phyloP scores from a whole-genome alignment of 1,139 yeast species.

The Blastobotrys arbuscula region DNA sequence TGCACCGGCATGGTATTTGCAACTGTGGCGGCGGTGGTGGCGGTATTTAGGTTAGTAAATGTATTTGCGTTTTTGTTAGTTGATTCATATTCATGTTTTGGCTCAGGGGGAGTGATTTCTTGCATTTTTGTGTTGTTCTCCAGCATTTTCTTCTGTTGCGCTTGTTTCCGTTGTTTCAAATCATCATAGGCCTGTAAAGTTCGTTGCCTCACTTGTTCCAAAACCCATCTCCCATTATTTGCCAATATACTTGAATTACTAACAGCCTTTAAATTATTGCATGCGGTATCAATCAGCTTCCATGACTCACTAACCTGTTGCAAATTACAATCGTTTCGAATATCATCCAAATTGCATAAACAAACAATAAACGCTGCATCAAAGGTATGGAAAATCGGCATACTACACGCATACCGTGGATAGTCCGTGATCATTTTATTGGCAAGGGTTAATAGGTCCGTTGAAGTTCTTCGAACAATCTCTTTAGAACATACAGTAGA shows the following conservation, averaged over 20 bases:
- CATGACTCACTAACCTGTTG: neutral
- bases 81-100: too few species aligned
- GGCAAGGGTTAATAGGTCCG: neutral
- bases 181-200: neutral
- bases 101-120: neutral
- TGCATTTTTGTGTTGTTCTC: too few species aligned
- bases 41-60: too few species aligned
- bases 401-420: neutral
- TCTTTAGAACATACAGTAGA: neutral
- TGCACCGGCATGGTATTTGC: neutral
- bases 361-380: slow-evolving; percentile 1
- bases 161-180: neutral
- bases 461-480: neutral
- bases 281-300: neutral
- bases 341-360: neutral
- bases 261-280: neutral
- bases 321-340: neutral
- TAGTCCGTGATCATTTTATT: neutral
- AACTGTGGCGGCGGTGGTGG: neutral
- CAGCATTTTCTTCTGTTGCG: neutral
- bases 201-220: neutral
- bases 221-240: slow-evolving; percentile 1
- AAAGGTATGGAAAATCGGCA: slow-evolving; percentile 2
- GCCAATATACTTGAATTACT: neutral
- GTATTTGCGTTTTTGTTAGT: too few species aligned